These are phyloP conservation scores for Yamadazyma scolyti DNA, from an alignment of 805 yeast species.

Conservation along the genomic window DNA sequence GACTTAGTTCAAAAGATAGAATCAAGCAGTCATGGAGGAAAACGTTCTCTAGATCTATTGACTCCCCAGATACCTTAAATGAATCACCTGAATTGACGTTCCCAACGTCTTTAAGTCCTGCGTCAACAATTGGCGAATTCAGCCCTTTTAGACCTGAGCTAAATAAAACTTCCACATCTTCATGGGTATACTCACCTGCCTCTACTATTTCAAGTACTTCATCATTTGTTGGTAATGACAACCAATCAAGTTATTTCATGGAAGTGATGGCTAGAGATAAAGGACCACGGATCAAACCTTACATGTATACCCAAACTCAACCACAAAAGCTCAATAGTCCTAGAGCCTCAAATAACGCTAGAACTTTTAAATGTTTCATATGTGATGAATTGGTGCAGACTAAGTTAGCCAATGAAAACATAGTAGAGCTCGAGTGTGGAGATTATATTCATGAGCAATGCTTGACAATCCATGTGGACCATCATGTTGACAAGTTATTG, in stretches of 20 bases:
- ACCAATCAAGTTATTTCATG: too few species aligned
- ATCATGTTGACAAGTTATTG: slow-evolving; percentile 3
- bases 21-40: too few species aligned
- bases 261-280: neutral
- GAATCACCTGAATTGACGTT: slow-evolving; percentile 5
- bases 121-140: slow-evolving; percentile 4
- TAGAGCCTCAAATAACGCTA: slow-evolving; percentile 1
- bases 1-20: too few species aligned
- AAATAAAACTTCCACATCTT: too few species aligned
- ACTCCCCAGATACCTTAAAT: too few species aligned
- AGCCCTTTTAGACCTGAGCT: too few species aligned
- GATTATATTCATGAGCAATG: slow-evolving; percentile 62
- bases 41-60: too few species aligned
- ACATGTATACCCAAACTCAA: slow-evolving; percentile 15
- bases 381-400: slow-evolving; percentile 51
- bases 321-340: slow-evolving; percentile 7
- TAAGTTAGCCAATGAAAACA: slow-evolving; percentile 40
- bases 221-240: too few species aligned
- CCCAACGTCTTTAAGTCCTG: slow-evolving; percentile 10
- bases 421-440: slow-evolving; percentile 50
- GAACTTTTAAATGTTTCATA: slow-evolving; percentile 34
- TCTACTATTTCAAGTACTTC: neutral
- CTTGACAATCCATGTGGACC: slow-evolving; percentile 25
- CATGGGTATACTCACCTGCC: too few species aligned
- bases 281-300: slow-evolving; percentile 25